Conservation (phyloP, 305 asterid species). For the Fraxinus sp. region DNA sequence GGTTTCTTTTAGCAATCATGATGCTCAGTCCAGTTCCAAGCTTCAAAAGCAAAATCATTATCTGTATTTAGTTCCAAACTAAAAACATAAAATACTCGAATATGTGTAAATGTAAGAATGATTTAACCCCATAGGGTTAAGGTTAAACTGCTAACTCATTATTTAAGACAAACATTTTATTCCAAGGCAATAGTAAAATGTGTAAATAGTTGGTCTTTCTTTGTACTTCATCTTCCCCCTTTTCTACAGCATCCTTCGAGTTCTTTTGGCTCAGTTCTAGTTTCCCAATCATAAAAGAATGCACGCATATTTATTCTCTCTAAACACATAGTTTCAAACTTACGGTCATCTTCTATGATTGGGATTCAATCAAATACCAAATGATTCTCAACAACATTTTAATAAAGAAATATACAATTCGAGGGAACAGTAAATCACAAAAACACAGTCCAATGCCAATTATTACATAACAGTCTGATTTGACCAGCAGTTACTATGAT, state of each 20-base stretch:
- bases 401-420: neutral
- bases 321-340: neutral
- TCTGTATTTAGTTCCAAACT: constrained; percentile 29
- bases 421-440: neutral
- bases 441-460: neutral
- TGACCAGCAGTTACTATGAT: neutral
- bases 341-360: neutral
- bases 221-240: neutral
- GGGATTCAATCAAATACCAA: neutral
- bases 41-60: constrained; percentile 47
- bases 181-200: neutral
- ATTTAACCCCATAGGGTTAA: neutral
- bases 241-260: neutral
- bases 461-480: neutral
- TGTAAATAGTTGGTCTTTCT: neutral
- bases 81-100: constrained; percentile 1
- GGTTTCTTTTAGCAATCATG: constrained; percentile 82
- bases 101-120: constrained; percentile 12
- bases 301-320: neutral
- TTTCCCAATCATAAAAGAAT: neutral
- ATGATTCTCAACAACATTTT: constrained; percentile 1
- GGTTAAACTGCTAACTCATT: constrained; percentile 5
- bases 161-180: constrained; percentile 3
- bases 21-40: constrained; percentile 96
- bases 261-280: neutral